Percentiles rank a stretch among this genome's conserved stretches.
These are phyloP conservation scores for Ophiostoma quercus DNA, from an alignment of 2,329 filamentous ascomycete species.

Conservation along the genomic window DNA sequence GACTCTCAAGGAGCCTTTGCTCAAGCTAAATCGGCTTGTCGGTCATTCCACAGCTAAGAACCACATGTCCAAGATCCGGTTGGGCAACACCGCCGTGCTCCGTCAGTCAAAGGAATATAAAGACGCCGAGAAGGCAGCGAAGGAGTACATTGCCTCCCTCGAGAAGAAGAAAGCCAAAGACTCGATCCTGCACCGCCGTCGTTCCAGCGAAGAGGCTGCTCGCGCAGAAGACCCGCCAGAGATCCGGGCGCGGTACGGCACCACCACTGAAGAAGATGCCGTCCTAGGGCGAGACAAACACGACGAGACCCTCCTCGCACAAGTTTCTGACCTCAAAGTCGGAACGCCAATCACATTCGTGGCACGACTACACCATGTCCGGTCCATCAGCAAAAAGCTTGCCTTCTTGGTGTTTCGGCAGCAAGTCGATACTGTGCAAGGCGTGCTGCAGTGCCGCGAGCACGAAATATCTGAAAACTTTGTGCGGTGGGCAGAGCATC, in stretches of 20 bases:
- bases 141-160: slow-evolving; percentile 35
- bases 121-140: slow-evolving; percentile 31
- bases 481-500: slow-evolving; percentile 80
- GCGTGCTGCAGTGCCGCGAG: slow-evolving; percentile 57
- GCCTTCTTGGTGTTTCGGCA: slow-evolving; percentile 85
- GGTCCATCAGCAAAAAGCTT: slow-evolving; percentile 74
- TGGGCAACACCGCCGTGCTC: slow-evolving; percentile 37
- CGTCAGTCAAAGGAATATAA: slow-evolving; percentile 32
- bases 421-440: slow-evolving; percentile 77
- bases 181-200: slow-evolving; percentile 33
- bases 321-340: slow-evolving; percentile 30
- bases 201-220: slow-evolving; percentile 35
- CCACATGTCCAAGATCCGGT: slow-evolving; percentile 37
- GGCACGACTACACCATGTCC: slow-evolving; percentile 70
- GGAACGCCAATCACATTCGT: slow-evolving; percentile 62
- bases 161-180: slow-evolving; percentile 35
- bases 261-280: slow-evolving; percentile 25
- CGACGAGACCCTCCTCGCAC: slow-evolving; percentile 26
- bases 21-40: slow-evolving; percentile 38
- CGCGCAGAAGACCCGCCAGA: slow-evolving; percentile 32
- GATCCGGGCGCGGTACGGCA: slow-evolving; percentile 33
- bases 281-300: slow-evolving; percentile 27
- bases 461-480: slow-evolving; percentile 65
- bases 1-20: slow-evolving; percentile 36
- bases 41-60: slow-evolving; percentile 38